phyloP scores from a whole-genome alignment of 2,329 filamentous ascomycete genomes.

The Parafenestella ontariensis region DNA sequence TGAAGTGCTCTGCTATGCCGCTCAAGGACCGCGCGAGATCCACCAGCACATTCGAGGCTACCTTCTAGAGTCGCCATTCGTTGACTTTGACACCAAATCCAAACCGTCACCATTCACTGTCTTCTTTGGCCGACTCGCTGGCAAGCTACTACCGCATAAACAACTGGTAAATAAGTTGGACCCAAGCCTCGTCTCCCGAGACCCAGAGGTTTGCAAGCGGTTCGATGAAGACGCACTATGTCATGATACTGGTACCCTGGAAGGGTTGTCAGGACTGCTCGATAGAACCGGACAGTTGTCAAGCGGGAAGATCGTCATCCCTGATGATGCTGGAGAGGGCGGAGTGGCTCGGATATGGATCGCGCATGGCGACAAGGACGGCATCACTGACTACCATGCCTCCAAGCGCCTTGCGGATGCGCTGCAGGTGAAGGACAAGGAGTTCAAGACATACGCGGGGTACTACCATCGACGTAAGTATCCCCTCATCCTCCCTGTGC shows the following conservation, averaged over 20 bases:
- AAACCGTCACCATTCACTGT: slow-evolving; percentile 71
- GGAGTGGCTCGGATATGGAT: slow-evolving; percentile 73
- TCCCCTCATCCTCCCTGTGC: background rate
- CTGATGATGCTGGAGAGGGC: slow-evolving; percentile 54
- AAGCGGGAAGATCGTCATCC: slow-evolving; percentile 59
- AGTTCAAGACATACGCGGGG: slow-evolving; percentile 76
- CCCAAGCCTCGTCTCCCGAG: slow-evolving; percentile 69
- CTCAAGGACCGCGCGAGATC: slow-evolving; percentile 57
- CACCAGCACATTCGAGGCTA: slow-evolving; percentile 72
- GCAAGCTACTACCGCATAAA: slow-evolving; percentile 69
- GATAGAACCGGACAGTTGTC: slow-evolving; percentile 72
- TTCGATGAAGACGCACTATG: slow-evolving; percentile 72
- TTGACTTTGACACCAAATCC: slow-evolving; percentile 72
- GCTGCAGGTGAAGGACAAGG: slow-evolving; percentile 68
- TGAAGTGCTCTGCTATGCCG: slow-evolving; percentile 70
- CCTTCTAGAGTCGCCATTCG: slow-evolving; percentile 78
- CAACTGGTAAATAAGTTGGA: slow-evolving; percentile 73
- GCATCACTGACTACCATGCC: slow-evolving; percentile 69
- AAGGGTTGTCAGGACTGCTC: slow-evolving; percentile 77
- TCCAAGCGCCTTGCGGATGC: slow-evolving; percentile 69
- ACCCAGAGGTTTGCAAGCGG: slow-evolving; percentile 66
- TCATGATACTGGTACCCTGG: slow-evolving; percentile 86
- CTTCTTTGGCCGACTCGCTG: slow-evolving; percentile 70
- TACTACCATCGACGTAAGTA: slow-evolving; percentile 73
- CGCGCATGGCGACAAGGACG: slow-evolving; percentile 78